These are phyloP conservation scores for Exophiala lecanii-corni DNA, from an alignment of 2,329 filamentous ascomycete species.

Conservation along the genomic window DNA sequence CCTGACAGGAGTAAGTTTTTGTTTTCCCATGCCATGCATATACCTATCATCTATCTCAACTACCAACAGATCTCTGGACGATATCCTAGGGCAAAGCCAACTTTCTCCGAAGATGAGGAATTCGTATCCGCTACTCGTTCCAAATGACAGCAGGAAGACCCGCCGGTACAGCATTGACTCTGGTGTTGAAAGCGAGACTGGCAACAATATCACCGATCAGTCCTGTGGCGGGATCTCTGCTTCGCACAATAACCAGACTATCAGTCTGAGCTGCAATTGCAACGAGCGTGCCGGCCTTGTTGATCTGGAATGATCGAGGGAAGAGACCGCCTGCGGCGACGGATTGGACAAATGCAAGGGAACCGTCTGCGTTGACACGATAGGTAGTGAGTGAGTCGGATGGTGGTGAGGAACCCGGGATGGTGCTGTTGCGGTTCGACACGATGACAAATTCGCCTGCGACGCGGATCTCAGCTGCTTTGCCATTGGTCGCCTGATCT, in stretches of 20 bases:
- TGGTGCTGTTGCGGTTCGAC: constrained; percentile 2
- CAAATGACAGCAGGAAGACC: constrained; percentile 2
- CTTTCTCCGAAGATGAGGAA: too few species aligned
- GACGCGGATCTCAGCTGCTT: constrained; percentile 2
- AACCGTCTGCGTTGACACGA: background rate
- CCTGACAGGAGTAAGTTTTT: too few species aligned
- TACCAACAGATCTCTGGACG: too few species aligned
- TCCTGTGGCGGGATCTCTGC: background rate
- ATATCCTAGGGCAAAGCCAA: too few species aligned
- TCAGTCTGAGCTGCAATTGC: background rate
- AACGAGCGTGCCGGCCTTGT: background rate
- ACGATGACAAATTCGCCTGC: constrained; percentile 1
- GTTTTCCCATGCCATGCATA: too few species aligned
- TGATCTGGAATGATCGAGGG: background rate
- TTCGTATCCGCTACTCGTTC: constrained; percentile 2
- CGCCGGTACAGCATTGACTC: background rate
- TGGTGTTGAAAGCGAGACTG: background rate
- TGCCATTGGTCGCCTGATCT: background rate
- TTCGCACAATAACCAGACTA: background rate
- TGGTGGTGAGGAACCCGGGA: background rate
- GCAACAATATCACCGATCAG: background rate
- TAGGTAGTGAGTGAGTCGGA: constrained; percentile 4
- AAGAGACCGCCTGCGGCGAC: constrained; percentile 1
- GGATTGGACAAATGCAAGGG: background rate
- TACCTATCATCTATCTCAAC: too few species aligned